phyloP scores from a whole-genome alignment of 1,284 basidiomycete species.

The Cryptococcus deneoformans region DNA sequence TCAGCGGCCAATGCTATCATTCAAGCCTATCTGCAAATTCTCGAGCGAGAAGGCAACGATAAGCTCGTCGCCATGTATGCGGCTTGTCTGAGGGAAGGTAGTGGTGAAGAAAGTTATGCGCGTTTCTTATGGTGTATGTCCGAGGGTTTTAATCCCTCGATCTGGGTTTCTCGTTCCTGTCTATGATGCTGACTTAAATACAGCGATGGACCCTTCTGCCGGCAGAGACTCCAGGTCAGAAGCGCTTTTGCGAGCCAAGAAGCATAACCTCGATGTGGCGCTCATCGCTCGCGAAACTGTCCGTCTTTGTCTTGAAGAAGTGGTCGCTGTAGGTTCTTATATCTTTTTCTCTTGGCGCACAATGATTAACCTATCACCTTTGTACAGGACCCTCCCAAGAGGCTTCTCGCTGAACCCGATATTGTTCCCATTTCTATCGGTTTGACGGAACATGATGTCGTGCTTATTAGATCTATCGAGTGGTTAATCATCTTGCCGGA shows the following conservation, averaged over 20 bases:
- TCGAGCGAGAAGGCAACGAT: conserved; percentile 79
- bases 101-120: conserved; percentile 89
- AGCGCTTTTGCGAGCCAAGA: conserved; percentile 71
- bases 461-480: conserved; percentile 83
- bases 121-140: conserved; percentile 68
- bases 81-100: conserved; percentile 76
- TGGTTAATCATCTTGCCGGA: conserved; percentile 81
- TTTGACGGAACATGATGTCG: conserved; percentile 54
- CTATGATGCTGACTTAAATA: not conserved
- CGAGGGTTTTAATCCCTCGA: not conserved
- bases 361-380: not conserved
- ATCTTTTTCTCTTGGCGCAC: not conserved
- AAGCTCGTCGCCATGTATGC: conserved; percentile 93
- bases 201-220: conserved; percentile 68
- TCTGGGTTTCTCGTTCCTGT: not conserved
- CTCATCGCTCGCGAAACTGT: conserved; percentile 79
- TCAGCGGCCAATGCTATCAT: conserved; percentile 76
- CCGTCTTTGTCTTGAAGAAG: conserved; percentile 68
- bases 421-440: conserved; percentile 56
- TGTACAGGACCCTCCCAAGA: not conserved
- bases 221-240: conserved; percentile 66
- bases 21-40: conserved; percentile 81
- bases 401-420: conserved; percentile 39
- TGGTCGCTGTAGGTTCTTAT: conserved; percentile 60
- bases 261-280: conserved; percentile 78